These are phyloP conservation scores for Psophocarpus tetragonolobus DNA, from an alignment of 306 rosid genomes.

Conservation along the genomic window DNA sequence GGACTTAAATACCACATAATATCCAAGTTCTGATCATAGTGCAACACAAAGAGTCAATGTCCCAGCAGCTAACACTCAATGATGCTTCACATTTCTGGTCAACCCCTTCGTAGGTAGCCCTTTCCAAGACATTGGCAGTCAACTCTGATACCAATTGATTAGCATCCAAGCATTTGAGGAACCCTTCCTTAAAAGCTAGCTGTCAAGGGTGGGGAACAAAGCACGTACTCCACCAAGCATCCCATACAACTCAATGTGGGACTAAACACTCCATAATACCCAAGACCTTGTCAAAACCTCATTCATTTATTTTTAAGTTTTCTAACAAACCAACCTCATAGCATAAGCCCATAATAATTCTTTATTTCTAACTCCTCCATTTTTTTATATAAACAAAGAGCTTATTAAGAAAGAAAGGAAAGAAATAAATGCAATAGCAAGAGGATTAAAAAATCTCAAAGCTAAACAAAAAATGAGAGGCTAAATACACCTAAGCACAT, in stretches of 20 bases:
- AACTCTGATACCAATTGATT: no score
- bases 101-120: neutral
- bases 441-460: neutral
- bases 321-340: constrained; percentile 1
- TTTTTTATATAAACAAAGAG: neutral
- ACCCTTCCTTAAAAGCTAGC: no score
- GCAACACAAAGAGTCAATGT: neutral
- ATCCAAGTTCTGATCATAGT: neutral
- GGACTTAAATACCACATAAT: neutral
- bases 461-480: neutral
- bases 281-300: neutral
- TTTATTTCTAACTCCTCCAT: neutral
- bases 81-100: neutral
- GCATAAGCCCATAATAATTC: neutral
- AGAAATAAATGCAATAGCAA: neutral
- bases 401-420: neutral
- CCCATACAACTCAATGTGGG: no score
- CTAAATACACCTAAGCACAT: neutral
- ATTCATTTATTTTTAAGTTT: neutral
- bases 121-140: neutral
- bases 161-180: no score
- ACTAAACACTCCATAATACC: neutral
- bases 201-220: no score
- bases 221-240: no score
- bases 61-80: neutral